Conservation (phyloP, 495 filamentous ascomycete genomes). For the Neurospora sp. region DNA sequence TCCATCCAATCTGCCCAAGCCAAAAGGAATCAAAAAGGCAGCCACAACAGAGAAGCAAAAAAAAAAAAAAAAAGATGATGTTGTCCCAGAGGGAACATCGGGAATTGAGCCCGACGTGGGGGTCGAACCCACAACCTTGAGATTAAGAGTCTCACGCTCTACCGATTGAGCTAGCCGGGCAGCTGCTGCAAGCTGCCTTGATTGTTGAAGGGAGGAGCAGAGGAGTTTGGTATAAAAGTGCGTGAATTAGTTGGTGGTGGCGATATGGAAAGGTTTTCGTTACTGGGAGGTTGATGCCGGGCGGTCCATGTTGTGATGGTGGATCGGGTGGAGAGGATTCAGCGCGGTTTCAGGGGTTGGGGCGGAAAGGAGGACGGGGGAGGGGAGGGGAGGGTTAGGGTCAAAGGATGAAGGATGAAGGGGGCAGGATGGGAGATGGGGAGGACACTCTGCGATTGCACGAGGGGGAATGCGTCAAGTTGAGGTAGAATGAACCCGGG, state of each 20-base stretch:
- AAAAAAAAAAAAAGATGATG: background rate
- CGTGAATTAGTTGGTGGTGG: background rate
- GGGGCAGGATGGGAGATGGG: background rate
- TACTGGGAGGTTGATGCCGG: background rate
- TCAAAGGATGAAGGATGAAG: background rate
- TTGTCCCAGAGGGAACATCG: background rate
- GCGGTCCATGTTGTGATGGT: background rate
- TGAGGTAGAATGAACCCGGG: background rate
- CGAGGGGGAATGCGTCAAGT: fast-evolving
- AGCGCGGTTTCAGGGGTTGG: background rate
- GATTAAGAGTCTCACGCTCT: constrained; percentile 71
- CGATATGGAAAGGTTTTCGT: background rate
- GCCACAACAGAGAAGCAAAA: background rate
- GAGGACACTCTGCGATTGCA: background rate
- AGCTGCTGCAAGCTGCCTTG: background rate
- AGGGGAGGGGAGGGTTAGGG: background rate
- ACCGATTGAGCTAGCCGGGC: constrained; percentile 58
- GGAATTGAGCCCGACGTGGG: background rate
- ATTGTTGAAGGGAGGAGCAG: background rate
- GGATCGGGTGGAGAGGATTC: background rate
- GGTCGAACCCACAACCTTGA: constrained; percentile 34
- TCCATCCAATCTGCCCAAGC: background rate
- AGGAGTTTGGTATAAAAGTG: background rate
- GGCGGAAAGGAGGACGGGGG: background rate
- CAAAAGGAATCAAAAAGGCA: background rate